Percentiles rank a stretch among this genome's conserved stretches.
phyloP scores from a whole-genome alignment of 2,329 filamentous ascomycete genomes.

The Botryotinia narcissicola region DNA sequence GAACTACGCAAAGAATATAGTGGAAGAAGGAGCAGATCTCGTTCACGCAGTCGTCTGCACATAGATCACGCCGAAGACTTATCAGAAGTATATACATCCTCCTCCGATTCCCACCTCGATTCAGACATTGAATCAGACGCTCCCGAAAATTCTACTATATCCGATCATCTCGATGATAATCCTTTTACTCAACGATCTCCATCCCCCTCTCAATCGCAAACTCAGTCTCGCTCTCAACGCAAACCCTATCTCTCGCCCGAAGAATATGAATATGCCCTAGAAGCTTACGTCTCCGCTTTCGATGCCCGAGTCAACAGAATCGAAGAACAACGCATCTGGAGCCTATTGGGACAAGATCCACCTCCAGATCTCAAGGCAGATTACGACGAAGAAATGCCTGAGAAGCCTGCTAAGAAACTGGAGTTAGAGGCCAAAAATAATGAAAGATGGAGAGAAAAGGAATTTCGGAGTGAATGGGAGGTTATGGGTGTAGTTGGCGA shows the following conservation, averaged over 20 bases:
- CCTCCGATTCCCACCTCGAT: background rate
- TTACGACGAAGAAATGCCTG: slow-evolving; percentile 14
- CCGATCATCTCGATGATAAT: background rate
- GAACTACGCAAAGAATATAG: slow-evolving; percentile 27
- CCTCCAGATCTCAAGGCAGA: slow-evolving; percentile 31
- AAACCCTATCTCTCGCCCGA: slow-evolving; percentile 6
- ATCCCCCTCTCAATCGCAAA: slow-evolving; percentile 6
- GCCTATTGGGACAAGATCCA: slow-evolving; percentile 31
- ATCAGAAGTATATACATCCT: slow-evolving; percentile 17
- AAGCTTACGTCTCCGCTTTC: slow-evolving; percentile 19
- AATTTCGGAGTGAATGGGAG: slow-evolving; percentile 38
- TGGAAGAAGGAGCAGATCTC: slow-evolving; percentile 22
- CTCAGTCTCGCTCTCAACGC: background rate
- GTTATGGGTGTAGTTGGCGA: slow-evolving; percentile 27
- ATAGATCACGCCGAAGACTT: background rate
- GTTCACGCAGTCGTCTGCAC: slow-evolving; percentile 17
- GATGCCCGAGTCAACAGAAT: slow-evolving; percentile 31
- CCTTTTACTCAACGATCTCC: slow-evolving; percentile 1
- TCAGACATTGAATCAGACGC: background rate
- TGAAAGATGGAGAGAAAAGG: slow-evolving; percentile 34
- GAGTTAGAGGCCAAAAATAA: background rate
- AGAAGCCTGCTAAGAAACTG: slow-evolving; percentile 14
- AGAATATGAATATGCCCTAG: slow-evolving; percentile 12
- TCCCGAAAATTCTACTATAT: background rate
- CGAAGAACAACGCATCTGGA: slow-evolving; percentile 36